These are phyloP conservation scores for Tetrapisispora nanseiensis DNA, from an alignment of 805 yeast genomes.

Conservation along the genomic window DNA sequence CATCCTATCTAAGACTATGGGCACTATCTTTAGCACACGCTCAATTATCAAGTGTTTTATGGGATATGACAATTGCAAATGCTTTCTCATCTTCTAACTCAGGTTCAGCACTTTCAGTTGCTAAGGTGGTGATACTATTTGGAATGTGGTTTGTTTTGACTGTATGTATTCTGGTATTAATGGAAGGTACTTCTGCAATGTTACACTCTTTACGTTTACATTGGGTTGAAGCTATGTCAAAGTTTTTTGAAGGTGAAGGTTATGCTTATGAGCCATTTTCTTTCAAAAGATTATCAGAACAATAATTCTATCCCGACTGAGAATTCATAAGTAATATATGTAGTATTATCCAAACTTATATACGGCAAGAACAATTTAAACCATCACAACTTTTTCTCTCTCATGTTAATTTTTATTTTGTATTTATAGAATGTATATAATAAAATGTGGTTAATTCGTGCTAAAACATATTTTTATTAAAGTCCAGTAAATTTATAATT, in stretches of 20 bases:
- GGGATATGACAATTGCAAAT: constrained; percentile 88
- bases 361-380: background rate
- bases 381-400: no score
- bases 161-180: constrained; percentile 79
- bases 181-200: constrained; percentile 99
- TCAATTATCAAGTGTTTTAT: constrained; percentile 85
- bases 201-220: constrained; percentile 95
- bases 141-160: constrained; percentile 94
- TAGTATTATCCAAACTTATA: no score
- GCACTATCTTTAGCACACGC: constrained; percentile 96
- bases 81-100: constrained; percentile 49
- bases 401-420: no score
- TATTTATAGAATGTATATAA: no score
- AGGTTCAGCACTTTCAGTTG: constrained; percentile 52
- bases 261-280: constrained; percentile 81
- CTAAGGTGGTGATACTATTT: constrained; percentile 69
- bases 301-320: background rate
- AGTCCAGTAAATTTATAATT: background rate
- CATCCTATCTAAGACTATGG: constrained; percentile 93
- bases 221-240: constrained; percentile 99
- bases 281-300: constrained; percentile 29
- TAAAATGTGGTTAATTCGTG: background rate
- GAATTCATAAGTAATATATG: no score
- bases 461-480: no score
- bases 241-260: constrained; percentile 96